A percentile compares a stretch with the other conserved stretches of the same genome.
Conservation (phyloP, 257 asterid genomes). For the Primulina eburnea region DNA sequence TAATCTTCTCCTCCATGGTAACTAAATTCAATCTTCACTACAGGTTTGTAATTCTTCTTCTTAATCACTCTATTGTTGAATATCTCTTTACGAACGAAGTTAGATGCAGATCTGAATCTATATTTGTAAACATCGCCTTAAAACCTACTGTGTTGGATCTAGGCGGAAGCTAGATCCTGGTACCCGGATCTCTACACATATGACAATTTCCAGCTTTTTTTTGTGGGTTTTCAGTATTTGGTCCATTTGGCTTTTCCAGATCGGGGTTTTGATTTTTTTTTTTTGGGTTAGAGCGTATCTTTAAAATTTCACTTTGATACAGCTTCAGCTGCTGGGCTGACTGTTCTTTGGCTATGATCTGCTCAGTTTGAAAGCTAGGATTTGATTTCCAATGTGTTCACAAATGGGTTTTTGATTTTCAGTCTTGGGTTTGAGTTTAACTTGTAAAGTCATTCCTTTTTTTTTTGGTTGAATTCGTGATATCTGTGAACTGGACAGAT, state of each 20-base stretch:
- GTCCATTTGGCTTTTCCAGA: neutral
- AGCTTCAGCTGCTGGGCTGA: neutral
- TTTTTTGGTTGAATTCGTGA: too few relatives aligned
- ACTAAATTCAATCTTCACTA: neutral
- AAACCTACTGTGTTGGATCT: neutral
- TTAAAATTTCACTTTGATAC: neutral
- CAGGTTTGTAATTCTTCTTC: neutral
- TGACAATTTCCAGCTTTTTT: neutral
- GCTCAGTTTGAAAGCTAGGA: neutral
- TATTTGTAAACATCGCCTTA: neutral
- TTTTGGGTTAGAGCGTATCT: neutral
- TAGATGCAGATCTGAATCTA: too few relatives aligned
- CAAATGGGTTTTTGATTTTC: neutral
- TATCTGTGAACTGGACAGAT: neutral
- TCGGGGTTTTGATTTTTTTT: neutral
- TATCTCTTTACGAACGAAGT: neutral
- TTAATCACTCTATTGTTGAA: neutral
- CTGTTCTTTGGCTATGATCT: neutral
- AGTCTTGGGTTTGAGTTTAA: neutral
- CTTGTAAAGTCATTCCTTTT: neutral
- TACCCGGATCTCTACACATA: neutral
- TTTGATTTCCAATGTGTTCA: neutral
- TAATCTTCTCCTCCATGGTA: neutral
- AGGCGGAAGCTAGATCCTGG: neutral
- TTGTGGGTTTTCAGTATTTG: neutral